Evolutionary conservation across 2,329 filamentous ascomycete genomes (phyloP).

Genomic region (Penicillium hordei): DNA sequence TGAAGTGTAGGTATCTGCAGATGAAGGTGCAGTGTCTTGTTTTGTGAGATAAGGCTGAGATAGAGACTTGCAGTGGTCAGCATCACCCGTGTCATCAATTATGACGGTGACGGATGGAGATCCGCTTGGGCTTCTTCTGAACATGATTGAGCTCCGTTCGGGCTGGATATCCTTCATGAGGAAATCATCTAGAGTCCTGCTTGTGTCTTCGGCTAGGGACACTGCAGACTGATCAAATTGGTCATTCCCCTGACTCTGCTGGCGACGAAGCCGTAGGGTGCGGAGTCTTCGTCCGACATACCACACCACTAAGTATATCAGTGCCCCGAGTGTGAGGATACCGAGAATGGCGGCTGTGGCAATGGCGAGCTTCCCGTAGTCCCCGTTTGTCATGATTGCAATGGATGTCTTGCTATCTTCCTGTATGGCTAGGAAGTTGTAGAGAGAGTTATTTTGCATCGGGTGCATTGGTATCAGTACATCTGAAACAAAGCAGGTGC

Average conservation of each 20-base stretch:
- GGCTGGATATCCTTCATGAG: constrained; percentile 20
- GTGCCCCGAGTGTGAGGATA: constrained; percentile 18
- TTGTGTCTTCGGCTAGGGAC: constrained; percentile 22
- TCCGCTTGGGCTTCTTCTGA: constrained; percentile 26
- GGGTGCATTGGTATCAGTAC: not conserved
- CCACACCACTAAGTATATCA: constrained; percentile 25
- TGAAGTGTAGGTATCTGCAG: not conserved
- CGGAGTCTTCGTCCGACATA: constrained; percentile 21
- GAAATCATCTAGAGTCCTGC: constrained; percentile 17
- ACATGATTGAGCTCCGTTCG: constrained; percentile 33
- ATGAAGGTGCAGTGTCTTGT: not conserved
- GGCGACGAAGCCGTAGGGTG: constrained; percentile 18
- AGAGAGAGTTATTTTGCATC: not conserved
- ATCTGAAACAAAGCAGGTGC: not conserved
- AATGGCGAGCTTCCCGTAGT: constrained; percentile 26
- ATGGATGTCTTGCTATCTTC: not conserved
- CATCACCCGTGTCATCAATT: constrained; percentile 12
- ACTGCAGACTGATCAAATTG: constrained; percentile 21
- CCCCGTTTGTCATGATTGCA: constrained; percentile 14
- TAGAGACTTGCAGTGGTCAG: not conserved
- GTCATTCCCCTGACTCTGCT: constrained; percentile 12
- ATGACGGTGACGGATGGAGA: constrained; percentile 27
- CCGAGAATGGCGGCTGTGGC: constrained; percentile 30
- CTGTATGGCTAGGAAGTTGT: not conserved
- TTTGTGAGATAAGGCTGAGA: constrained; percentile 4